Evolutionary conservation across 176 grass and related monocot genomes (phyloP).

Genomic region (Carex myosuroides): DNA sequence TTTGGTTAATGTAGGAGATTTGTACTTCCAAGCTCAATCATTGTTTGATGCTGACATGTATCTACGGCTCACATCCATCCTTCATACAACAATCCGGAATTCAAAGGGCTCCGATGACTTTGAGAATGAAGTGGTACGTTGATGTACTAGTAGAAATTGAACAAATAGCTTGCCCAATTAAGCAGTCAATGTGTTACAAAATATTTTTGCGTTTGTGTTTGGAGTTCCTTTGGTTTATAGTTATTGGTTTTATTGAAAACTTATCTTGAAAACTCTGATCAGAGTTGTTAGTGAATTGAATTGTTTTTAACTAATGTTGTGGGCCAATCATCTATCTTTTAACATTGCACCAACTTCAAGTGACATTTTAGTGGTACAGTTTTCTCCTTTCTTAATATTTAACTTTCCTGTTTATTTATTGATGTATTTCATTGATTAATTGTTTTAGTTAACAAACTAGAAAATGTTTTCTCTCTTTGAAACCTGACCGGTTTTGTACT

Average conservation of each 20-base stretch:
- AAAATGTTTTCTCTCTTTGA: conserved; percentile 14
- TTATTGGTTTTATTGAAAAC: background rate
- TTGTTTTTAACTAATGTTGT: background rate
- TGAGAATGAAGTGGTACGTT: conserved; percentile 81
- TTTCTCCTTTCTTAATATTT: background rate
- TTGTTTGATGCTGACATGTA: conserved; percentile 90
- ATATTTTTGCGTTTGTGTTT: background rate
- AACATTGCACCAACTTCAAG: background rate
- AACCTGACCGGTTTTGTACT: conserved; percentile 9
- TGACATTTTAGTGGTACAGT: background rate
- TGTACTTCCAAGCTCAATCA: conserved; percentile 76
- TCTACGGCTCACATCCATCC: conserved; percentile 64
- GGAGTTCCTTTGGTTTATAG: background rate
- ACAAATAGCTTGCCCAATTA: background rate
- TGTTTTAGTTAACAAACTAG: background rate
- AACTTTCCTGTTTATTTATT: background rate
- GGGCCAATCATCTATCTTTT: background rate
- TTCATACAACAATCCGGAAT: conserved; percentile 77
- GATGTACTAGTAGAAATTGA: background rate
- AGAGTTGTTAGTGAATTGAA: background rate
- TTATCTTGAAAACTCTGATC: background rate
- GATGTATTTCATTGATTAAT: background rate
- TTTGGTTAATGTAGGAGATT: conserved; percentile 61
- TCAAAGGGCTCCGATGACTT: conserved; percentile 57
- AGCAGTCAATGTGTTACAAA: background rate